phyloP scores from a whole-genome alignment of 139 green algal genomes.

The Micractinium conductrix region DNA sequence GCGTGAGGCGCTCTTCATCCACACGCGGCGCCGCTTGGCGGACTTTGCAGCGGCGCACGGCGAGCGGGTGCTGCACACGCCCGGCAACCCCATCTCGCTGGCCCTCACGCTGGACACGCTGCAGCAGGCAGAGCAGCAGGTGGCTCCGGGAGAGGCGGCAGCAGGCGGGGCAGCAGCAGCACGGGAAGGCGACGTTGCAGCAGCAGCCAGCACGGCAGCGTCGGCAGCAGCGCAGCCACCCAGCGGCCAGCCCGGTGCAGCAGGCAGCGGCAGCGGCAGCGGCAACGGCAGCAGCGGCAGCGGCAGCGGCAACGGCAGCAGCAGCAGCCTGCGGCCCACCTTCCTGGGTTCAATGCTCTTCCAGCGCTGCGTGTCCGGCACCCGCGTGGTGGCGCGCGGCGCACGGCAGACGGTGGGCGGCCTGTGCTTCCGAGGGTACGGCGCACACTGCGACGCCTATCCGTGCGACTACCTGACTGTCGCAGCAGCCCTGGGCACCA shows the following conservation, averaged over 20 bases:
- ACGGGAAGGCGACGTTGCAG: neutral
- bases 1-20: conserved; percentile 70
- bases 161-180: neutral
- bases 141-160: neutral
- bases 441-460: conserved; percentile 75
- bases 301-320: neutral
- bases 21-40: conserved; percentile 38
- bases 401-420: conserved; percentile 74
- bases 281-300: neutral
- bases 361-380: conserved; percentile 79
- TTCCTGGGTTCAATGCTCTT: conserved; percentile 91
- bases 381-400: conserved; percentile 73
- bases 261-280: neutral
- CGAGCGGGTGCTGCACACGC: conserved; percentile 81
- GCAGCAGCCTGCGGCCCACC: conserved; percentile 16
- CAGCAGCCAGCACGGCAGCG: neutral
- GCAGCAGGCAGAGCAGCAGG: neutral
- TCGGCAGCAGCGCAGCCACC: neutral
- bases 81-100: conserved; percentile 92
- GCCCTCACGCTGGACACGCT: conserved; percentile 77
- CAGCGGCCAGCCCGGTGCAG: neutral
- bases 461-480: conserved; percentile 85
- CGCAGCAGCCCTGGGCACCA: conserved; percentile 85
- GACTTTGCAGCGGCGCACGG: conserved; percentile 57
- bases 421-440: conserved; percentile 79